These are phyloP conservation scores for Schizochytrium sp. DNA, from an alignment of 108 stramenopile species.

Conservation along the genomic window DNA sequence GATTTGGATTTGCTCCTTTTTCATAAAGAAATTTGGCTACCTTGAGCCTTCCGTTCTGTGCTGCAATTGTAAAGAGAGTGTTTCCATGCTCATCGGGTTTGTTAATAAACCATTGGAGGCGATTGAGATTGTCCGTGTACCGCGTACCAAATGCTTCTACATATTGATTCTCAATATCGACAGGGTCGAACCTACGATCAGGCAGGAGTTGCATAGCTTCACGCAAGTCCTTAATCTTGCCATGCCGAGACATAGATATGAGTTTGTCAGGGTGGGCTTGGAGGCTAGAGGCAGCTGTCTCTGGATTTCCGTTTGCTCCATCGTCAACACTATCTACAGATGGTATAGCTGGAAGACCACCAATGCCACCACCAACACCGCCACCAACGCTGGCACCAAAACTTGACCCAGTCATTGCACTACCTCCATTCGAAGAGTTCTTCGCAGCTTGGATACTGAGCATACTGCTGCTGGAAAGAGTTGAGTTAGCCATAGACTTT, in stretches of 20 bases:
- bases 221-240: slow-evolving; percentile 79
- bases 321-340: neutral
- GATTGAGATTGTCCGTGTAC: slow-evolving; percentile 79
- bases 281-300: neutral
- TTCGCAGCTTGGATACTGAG: slow-evolving; percentile 21
- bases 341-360: neutral
- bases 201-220: slow-evolving; percentile 80
- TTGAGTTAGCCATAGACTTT: slow-evolving; percentile 10
- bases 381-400: slow-evolving; percentile 11
- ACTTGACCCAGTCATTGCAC: neutral
- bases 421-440: neutral
- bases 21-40: slow-evolving; percentile 78
- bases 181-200: slow-evolving; percentile 76
- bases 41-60: slow-evolving; percentile 83
- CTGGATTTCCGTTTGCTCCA: neutral
- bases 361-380: neutral
- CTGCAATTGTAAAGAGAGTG: slow-evolving; percentile 81
- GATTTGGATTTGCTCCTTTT: slow-evolving; percentile 88
- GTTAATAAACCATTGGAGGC: slow-evolving; percentile 82
- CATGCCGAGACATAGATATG: slow-evolving; percentile 75
- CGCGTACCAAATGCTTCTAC: slow-evolving; percentile 81
- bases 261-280: slow-evolving; percentile 64
- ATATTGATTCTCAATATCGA: slow-evolving; percentile 76
- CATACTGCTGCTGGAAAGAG: slow-evolving; percentile 2
- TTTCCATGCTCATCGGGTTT: slow-evolving; percentile 85